Base-by-base conservation (phyloP, 768 basidiomycete genomes). In the Hericium rajendrae region DNA sequence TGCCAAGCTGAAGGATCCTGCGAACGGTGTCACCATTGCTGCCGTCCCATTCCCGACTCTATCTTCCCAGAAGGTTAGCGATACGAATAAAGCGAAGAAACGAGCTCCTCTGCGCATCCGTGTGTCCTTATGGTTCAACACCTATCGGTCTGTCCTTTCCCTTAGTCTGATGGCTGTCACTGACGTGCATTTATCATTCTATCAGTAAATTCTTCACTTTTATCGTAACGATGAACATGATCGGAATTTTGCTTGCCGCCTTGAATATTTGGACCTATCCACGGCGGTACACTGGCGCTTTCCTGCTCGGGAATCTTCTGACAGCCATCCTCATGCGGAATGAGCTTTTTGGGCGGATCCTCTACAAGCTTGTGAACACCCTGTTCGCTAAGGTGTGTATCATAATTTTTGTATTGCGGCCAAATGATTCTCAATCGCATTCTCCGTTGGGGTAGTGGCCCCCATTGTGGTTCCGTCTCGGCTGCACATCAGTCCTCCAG, bases 281-380 rank as follows among this genome's bases (percentile, higher is more conserved):
- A 22, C 62, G 68, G 46, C 57, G 62, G 32, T 71, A 73, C 61
- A 67, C 70, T 40, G 72, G 70, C 49, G 73, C 73, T 38, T 62
- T 76, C 59, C 64, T 72, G 51, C 66, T 76, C 11, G 75, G 75
- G 20, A 76, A 76, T 60, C 66, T 76, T n/a, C 57, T 68, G 12
- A 63, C 67, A 24, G 74, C 74, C 20, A 70, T 76, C 59, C 68
- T 76, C 51, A 70, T 75, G 64, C 72, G 75, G 6, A 76, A 76
- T 59, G 75, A 76, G 57, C 62, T 75, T 26, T 76, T 76, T 53
- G 67, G 71, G 4, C 73, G 75, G 2, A 18, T 69, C 12, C 60
- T 75, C 9, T 76, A 75, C 62, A 54, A 69, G 28, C 39, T 71
- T 24, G 64, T 70, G 28, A 76, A 71, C 57, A 69, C 57, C 15